These are phyloP conservation scores for Cercospora sesami DNA, from an alignment of 2,329 filamentous ascomycete species.

Conservation along the genomic window DNA sequence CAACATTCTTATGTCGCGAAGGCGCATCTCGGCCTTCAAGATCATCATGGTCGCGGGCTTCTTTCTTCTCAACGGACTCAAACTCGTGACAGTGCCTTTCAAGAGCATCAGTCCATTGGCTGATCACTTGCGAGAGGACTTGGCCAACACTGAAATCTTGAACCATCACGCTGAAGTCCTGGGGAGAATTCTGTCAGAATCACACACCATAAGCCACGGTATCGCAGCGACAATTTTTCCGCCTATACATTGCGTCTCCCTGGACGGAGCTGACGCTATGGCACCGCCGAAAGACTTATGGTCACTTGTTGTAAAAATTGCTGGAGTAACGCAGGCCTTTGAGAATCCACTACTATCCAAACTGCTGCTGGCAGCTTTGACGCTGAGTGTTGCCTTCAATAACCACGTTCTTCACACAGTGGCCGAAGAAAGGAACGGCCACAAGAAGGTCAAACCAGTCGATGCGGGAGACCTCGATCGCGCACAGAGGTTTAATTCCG, in stretches of 20 bases:
- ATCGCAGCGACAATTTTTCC: neutral
- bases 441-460: neutral
- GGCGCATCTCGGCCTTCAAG: slow-evolving; percentile 95
- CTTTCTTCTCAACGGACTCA: slow-evolving; percentile 83
- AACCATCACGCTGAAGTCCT: slow-evolving; percentile 18
- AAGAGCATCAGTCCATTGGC: slow-evolving; percentile 33
- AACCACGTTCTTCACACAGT: neutral
- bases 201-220: neutral
- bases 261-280: neutral
- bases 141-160: slow-evolving; percentile 44
- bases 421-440: neutral
- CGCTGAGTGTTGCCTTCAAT: neutral
- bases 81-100: slow-evolving; percentile 88
- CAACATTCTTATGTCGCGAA: slow-evolving; percentile 80
- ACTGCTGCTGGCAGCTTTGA: neutral
- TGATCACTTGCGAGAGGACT: slow-evolving; percentile 46
- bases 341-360: neutral
- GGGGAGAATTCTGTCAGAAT: neutral
- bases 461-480: neutral
- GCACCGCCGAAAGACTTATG: neutral
- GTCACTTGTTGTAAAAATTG: neutral
- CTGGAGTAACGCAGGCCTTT: neutral
- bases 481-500: neutral
- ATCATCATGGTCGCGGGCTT: slow-evolving; percentile 94
- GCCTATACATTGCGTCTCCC: neutral